Evolutionary conservation across 2,329 filamentous ascomycete genomes (phyloP), one percentile per base, ranked within the genome.

Genomic region (Xylaria sp.): DNA sequence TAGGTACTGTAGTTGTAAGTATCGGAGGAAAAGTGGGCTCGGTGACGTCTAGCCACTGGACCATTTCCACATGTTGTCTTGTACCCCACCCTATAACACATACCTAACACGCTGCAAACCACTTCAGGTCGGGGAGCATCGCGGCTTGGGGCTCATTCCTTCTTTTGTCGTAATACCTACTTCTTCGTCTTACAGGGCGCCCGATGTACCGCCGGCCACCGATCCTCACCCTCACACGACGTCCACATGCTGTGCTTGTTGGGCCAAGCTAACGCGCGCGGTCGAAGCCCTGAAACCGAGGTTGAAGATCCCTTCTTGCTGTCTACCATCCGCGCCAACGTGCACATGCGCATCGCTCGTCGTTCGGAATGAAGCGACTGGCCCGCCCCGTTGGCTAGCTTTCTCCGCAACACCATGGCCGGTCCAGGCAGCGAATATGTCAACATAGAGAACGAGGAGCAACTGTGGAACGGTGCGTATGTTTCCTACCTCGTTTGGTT

Each of bases 381-480:
- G 64, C 60, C 63, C 25, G 45, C 57, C 67, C 57, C 65, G 72
- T 66, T 61, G 72, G 72, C 70, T 67, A 67, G 68, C 65, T 59
- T 57, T 65, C 45, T 64, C 25, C 57, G 62, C 65, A 72, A 70
- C 73, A 83, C 74, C 76, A 87, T 87, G 85, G 82, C 83, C 75
- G 83, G 92, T 83, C 87, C 89, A 81, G 91, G 94, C 81, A 86
- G 87, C 77, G 86, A 86, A 75, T 87, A 86, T 52, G 64, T 41
- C 18, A n/a, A 85, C 77, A 86, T 93, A 80, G 91, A 94, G 81
- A 90, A 89, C 80, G 93, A 93, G 82, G 88, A 93, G 80, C 90
- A 94, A 81, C 94, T 97, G 83, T 97, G 94, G 95, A 86, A 90
- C 81, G 92, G 94, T 97, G 80, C 79, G 86, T 75, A 73, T 74